phyloP scores from a whole-genome alignment of 192 early-diverging fungal species.

The Coemansia sp. region DNA sequence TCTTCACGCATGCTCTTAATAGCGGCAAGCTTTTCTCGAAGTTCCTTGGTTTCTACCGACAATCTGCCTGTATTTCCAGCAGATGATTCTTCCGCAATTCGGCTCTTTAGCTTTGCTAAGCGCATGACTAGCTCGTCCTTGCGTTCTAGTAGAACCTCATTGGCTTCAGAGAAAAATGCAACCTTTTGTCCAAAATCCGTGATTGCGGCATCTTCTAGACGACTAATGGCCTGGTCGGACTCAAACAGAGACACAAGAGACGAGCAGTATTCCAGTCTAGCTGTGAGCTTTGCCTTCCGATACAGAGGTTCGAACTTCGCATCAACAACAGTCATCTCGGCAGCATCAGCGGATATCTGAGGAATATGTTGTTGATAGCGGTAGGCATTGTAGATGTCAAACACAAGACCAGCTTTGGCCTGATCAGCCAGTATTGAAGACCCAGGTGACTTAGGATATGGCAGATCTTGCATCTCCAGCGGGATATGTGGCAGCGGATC shows the following conservation, averaged over 20 bases:
- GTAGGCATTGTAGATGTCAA: constrained; percentile 34
- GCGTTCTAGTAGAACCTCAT: constrained; percentile 19
- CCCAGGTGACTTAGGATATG: background rate
- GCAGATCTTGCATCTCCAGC: background rate
- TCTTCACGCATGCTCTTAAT: constrained; percentile 29
- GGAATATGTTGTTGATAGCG: constrained; percentile 27
- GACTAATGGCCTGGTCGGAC: constrained; percentile 37
- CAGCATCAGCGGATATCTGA: background rate
- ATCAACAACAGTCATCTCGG: constrained; percentile 14
- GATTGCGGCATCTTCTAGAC: constrained; percentile 10
- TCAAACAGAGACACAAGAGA: constrained; percentile 43
- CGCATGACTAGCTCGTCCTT: constrained; percentile 37
- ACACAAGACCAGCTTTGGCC: constrained; percentile 42
- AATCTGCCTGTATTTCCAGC: constrained; percentile 16
- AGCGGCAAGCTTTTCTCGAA: constrained; percentile 15
- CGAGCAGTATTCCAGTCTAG: constrained; percentile 46
- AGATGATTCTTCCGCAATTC: constrained; percentile 23
- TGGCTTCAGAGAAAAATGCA: constrained; percentile 34
- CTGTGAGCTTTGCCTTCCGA: constrained; percentile 40
- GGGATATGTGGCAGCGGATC: constrained; percentile 36
- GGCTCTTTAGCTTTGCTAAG: constrained; percentile 31
- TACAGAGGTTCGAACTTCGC: constrained; percentile 35
- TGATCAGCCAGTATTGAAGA: constrained; percentile 22
- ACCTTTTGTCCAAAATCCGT: constrained; percentile 13
- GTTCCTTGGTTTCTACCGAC: constrained; percentile 30